phyloP scores from a whole-genome alignment of 2,329 filamentous ascomycete genomes.

The Rutstroemia sp. region DNA sequence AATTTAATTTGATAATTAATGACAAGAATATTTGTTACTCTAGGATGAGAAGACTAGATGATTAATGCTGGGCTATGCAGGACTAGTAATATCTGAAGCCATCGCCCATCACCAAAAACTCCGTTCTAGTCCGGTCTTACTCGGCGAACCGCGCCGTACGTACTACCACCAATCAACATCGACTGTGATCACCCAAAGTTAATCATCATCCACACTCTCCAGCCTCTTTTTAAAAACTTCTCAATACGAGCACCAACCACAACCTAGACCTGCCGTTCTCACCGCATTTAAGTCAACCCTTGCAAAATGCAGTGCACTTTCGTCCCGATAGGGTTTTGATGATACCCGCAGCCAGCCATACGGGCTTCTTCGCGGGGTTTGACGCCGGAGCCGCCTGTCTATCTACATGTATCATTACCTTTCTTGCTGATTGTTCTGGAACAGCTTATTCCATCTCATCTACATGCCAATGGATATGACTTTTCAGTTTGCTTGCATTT shows the following conservation, averaged over 20 bases:
- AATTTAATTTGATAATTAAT: conserved; percentile 8
- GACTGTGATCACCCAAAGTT: not conserved
- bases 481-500: not conserved
- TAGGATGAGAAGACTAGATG: not conserved
- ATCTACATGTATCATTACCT: not conserved
- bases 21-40: not conserved
- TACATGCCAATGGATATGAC: not conserved
- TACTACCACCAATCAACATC: not conserved
- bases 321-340: not conserved
- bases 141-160: conserved; percentile 5
- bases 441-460: not conserved
- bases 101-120: too few species aligned
- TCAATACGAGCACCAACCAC: not conserved
- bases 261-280: conserved; percentile 5
- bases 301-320: not conserved
- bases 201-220: not conserved
- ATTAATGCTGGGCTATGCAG: too few species aligned
- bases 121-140: not conserved
- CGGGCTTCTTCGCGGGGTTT: conserved; percentile 1
- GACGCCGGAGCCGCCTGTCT: not conserved
- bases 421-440: not conserved
- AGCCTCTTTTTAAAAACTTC: conserved; percentile 3
- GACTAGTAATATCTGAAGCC: too few species aligned
- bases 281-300: conserved; percentile 4
- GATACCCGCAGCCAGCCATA: not conserved